Evolutionary conservation across 371 early-diverging fungal species (phyloP).

Genomic region (Rhizomucor miehei): DNA sequence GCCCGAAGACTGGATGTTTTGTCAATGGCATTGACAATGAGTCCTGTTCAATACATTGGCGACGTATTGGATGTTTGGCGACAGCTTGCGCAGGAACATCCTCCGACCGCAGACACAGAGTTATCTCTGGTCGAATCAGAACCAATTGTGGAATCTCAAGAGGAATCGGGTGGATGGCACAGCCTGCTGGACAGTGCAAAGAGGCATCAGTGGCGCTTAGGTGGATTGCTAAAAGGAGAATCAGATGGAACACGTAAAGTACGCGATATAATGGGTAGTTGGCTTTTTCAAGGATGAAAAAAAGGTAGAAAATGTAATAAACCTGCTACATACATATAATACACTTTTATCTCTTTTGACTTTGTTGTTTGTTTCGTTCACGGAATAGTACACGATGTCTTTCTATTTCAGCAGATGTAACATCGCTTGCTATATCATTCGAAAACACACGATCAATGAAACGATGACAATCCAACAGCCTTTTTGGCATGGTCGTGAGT

Average conservation of each 20-base stretch:
- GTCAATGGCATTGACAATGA: constrained; percentile 60
- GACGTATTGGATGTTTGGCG: constrained; percentile 60
- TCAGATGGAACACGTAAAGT: constrained; percentile 12
- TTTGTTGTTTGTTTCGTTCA: constrained; percentile 19
- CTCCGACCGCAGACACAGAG: constrained; percentile 9
- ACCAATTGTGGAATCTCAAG: neutral
- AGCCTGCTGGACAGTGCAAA: constrained; percentile 10
- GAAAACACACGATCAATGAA: constrained; percentile 56
- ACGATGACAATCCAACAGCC: constrained; percentile 66
- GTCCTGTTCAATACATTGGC: constrained; percentile 56
- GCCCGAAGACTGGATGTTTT: constrained; percentile 50
- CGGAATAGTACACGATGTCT: constrained; percentile 42
- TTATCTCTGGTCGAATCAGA: constrained; percentile 1
- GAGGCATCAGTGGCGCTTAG: constrained; percentile 11
- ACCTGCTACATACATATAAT: neutral
- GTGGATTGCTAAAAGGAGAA: constrained; percentile 9
- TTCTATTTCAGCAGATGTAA: constrained; percentile 50
- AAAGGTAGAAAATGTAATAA: constrained; percentile 1
- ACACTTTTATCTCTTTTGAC: neutral
- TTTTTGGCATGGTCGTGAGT: constrained; percentile 63
- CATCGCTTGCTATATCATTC: constrained; percentile 32
- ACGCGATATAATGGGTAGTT: constrained; percentile 17
- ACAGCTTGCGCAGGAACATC: constrained; percentile 40
- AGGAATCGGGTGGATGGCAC: constrained; percentile 5
- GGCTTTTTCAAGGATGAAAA: constrained; percentile 14